A percentile compares a stretch with the other conserved stretches of the same genome.
These are phyloP conservation scores for Penicillium taxi DNA, from an alignment of 495 filamentous ascomycete species.

Conservation along the genomic window DNA sequence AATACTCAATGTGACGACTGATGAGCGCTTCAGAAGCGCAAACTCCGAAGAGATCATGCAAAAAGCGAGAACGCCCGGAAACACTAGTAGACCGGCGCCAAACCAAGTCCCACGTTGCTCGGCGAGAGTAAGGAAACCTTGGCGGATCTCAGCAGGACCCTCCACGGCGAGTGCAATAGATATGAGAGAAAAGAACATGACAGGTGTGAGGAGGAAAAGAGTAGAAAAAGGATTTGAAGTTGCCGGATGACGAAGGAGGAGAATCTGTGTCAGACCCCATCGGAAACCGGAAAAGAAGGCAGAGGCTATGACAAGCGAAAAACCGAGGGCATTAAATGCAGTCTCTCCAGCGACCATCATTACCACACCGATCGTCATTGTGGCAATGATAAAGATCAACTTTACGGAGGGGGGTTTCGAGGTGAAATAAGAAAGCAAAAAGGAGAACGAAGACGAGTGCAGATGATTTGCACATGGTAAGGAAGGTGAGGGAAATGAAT, in stretches of 20 bases:
- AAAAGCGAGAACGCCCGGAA: slow-evolving; percentile 88
- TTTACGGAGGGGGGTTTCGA: slow-evolving; percentile 82
- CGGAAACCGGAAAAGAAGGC: slow-evolving; percentile 95
- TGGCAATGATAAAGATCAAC: slow-evolving; percentile 76
- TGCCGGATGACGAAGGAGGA: slow-evolving; percentile 87
- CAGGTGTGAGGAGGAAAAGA: slow-evolving; percentile 91
- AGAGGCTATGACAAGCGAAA: slow-evolving; percentile 83
- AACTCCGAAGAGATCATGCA: slow-evolving; percentile 96
- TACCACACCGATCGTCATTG: slow-evolving; percentile 91
- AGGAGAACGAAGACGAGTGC: slow-evolving; percentile 88
- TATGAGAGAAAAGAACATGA: slow-evolving; percentile 87
- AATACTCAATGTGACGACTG: slow-evolving; percentile 91
- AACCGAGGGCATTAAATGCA: slow-evolving; percentile 82
- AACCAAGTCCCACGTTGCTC: slow-evolving; percentile 55
- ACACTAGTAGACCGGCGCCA: slow-evolving; percentile 61
- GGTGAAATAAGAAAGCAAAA: slow-evolving; percentile 90
- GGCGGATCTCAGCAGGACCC: slow-evolving; percentile 57
- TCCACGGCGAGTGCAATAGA: slow-evolving; percentile 80
- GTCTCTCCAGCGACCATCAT: slow-evolving; percentile 99
- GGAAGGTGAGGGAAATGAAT: slow-evolving; percentile 94
- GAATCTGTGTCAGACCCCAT: slow-evolving; percentile 94
- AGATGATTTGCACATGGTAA: slow-evolving; percentile 99
- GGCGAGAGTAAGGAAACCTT: slow-evolving; percentile 54
- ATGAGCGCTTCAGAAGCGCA: slow-evolving; percentile 87
- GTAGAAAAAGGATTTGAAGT: slow-evolving; percentile 95